Conservation (phyloP, 306 rosid species). For the Ormosia emarginata region DNA sequence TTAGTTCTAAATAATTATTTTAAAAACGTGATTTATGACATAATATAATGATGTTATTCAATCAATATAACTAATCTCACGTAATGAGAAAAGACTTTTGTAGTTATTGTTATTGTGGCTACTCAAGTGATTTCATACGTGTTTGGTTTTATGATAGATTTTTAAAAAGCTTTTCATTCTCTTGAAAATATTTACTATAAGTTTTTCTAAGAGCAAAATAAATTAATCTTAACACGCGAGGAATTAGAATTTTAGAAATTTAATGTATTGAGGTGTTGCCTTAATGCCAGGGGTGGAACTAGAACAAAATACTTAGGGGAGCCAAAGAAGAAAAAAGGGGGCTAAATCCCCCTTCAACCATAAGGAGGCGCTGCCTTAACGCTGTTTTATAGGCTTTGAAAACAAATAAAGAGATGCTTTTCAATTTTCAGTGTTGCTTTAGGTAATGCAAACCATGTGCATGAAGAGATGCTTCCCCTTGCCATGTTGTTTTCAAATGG, state of each 20-base stretch:
- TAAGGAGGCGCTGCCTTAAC: no score
- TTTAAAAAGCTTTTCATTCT: no score
- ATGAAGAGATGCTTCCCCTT: conserved; percentile 49
- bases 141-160: no score
- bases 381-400: conserved; percentile 9
- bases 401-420: conserved; percentile 30
- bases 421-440: conserved; percentile 5
- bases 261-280: background rate
- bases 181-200: no score
- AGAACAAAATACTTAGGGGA: background rate
- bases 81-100: no score
- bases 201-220: background rate
- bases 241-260: background rate
- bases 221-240: no score
- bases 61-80: no score
- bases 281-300: background rate
- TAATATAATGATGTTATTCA: no score
- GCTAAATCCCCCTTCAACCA: background rate
- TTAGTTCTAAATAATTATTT: no score
- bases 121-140: no score
- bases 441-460: conserved; percentile 21
- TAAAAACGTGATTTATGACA: no score
- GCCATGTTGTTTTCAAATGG: conserved; percentile 29
- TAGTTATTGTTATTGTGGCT: no score
- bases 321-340: background rate